Conservation (phyloP, 805 yeast genomes). For the Candida nanaspora region DNA sequence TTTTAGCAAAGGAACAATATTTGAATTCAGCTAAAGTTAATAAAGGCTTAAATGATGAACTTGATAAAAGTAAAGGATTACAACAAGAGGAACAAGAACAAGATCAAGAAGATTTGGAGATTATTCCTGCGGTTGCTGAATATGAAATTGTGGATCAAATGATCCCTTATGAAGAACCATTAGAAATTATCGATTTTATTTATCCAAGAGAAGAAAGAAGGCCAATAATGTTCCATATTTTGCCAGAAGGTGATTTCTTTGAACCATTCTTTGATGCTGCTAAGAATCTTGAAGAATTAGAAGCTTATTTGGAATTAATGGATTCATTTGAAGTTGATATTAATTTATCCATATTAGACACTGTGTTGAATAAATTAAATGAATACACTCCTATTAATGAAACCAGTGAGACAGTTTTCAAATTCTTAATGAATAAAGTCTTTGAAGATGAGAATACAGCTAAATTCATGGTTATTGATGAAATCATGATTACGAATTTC, state of each 20-base stretch:
- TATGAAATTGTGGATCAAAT: neutral
- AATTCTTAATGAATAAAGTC: conserved; percentile 5
- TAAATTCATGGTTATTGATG: conserved; percentile 5
- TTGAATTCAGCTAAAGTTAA: too few relatives aligned
- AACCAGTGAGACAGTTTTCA: conserved; percentile 2
- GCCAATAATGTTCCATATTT: conserved; percentile 15
- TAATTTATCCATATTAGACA: neutral
- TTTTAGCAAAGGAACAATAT: neutral
- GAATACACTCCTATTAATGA: neutral
- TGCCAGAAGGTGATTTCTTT: conserved; percentile 9
- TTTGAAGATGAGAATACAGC: conserved; percentile 5
- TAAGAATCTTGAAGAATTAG: conserved; percentile 5
- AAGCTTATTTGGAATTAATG: conserved; percentile 3
- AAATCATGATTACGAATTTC: conserved; percentile 6
- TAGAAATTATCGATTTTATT: conserved; percentile 17
- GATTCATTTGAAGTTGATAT: neutral
- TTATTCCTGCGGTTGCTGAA: neutral
- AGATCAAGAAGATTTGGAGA: neutral
- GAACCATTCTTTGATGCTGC: conserved; percentile 10
- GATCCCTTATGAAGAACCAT: conserved; percentile 15
- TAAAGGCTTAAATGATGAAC: neutral
- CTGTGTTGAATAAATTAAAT: neutral
- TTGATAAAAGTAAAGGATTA: neutral
- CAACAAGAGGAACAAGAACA: neutral
- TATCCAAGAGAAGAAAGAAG: conserved; percentile 6